Conservation (phyloP, 208 protist genomes). For the Leishmania tropica region DNA sequence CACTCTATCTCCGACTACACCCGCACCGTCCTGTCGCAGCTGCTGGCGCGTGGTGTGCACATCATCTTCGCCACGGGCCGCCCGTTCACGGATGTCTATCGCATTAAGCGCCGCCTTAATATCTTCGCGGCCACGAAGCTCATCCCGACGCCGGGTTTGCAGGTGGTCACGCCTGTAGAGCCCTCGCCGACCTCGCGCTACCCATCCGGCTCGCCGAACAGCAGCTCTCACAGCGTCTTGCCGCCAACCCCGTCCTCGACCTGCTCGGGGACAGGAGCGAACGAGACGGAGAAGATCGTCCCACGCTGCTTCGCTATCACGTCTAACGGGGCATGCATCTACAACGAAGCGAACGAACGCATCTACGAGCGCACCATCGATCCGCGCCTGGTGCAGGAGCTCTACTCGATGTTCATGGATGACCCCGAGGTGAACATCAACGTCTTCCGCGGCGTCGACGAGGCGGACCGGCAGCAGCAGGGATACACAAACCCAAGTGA, state of each 20-base stretch:
- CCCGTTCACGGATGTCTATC: slow-evolving; percentile 62
- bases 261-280: background rate
- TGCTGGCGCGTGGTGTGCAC: slow-evolving; percentile 69
- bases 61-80: slow-evolving; percentile 81
- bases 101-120: slow-evolving; percentile 57
- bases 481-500: slow-evolving; percentile 61
- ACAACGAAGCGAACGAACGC: slow-evolving; percentile 52
- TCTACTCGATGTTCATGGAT: slow-evolving; percentile 50
- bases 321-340: slow-evolving; percentile 71
- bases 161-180: slow-evolving; percentile 40
- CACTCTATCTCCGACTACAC: slow-evolving; percentile 51
- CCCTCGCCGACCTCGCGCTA: background rate
- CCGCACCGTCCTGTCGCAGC: slow-evolving; percentile 43
- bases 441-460: slow-evolving; percentile 49
- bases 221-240: background rate
- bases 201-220: slow-evolving; percentile 7
- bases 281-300: slow-evolving; percentile 26
- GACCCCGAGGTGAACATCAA: slow-evolving; percentile 66
- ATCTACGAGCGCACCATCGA: slow-evolving; percentile 50
- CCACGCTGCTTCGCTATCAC: slow-evolving; percentile 70
- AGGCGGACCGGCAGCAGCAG: slow-evolving; percentile 26
- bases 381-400: slow-evolving; percentile 30
- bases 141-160: slow-evolving; percentile 50
- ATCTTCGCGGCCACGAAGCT: slow-evolving; percentile 44
- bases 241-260: background rate